phyloP scores from a whole-genome alignment of 306 rosid species.

The Lathyrus oleraceus region DNA sequence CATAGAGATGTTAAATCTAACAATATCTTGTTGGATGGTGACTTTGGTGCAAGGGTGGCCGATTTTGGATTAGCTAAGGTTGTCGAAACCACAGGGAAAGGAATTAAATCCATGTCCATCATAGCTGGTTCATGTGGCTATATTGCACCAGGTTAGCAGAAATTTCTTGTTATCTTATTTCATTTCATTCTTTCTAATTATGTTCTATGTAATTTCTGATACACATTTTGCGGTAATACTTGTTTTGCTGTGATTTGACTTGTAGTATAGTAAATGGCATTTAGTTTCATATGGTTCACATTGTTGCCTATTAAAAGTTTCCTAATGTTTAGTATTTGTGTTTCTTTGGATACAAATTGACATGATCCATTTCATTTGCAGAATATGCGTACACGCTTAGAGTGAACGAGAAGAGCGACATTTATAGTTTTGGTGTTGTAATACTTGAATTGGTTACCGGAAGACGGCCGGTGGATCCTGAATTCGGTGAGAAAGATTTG shows the following conservation, averaged over 20 bases:
- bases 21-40: slow-evolving; percentile 87
- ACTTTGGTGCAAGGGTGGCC: slow-evolving; percentile 83
- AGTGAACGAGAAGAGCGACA: slow-evolving; percentile 97
- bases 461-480: slow-evolving; percentile 79
- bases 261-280: background rate
- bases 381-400: slow-evolving; percentile 93
- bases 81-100: slow-evolving; percentile 60
- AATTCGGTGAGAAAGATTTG: slow-evolving; percentile 88
- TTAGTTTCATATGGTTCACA: background rate
- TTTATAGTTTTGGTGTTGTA: slow-evolving; percentile 93
- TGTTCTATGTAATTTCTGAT: background rate
- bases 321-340: background rate
- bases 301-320: background rate
- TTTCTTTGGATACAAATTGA: slow-evolving; percentile 10
- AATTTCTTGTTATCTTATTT: slow-evolving; percentile 1
- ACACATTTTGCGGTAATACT: slow-evolving; percentile 4
- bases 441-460: slow-evolving; percentile 81
- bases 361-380: slow-evolving; percentile 41
- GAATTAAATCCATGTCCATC: slow-evolving; percentile 75
- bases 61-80: slow-evolving; percentile 96
- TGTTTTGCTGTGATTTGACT: slow-evolving; percentile 23
- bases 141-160: slow-evolving; percentile 90
- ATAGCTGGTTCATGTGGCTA: slow-evolving; percentile 97
- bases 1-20: slow-evolving; percentile 93
- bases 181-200: background rate